A percentile compares a stretch with the other conserved stretches of the same genome.
Conservation (phyloP, 352 stramenopile genomes). For the Phytopythium mirpurense region DNA sequence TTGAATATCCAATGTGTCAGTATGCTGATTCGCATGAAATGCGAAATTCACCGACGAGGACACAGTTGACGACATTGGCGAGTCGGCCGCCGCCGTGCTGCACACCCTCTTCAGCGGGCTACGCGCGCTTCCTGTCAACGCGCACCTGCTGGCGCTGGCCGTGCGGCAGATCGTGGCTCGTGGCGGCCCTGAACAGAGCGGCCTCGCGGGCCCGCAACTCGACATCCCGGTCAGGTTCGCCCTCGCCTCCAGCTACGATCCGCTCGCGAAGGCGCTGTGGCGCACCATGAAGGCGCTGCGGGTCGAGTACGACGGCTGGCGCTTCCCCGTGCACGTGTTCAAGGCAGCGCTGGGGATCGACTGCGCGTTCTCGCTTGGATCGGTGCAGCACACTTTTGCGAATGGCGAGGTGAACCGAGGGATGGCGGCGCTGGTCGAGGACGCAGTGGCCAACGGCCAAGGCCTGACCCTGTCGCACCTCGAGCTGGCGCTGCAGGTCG, state of each 20-base stretch:
- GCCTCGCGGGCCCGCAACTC: neutral
- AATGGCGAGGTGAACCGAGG: neutral
- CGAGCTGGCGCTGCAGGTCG: neutral
- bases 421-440: neutral
- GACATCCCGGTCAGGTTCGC: neutral
- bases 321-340: neutral
- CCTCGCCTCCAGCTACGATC: neutral
- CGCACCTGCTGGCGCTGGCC: neutral
- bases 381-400: neutral
- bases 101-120: neutral
- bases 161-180: neutral
- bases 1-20: too few species aligned
- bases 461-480: neutral
- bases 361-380: neutral
- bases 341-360: neutral
- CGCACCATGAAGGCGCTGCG: neutral
- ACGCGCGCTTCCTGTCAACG: neutral
- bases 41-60: too few species aligned
- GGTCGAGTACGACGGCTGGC: neutral
- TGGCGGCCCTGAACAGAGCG: neutral
- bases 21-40: neutral
- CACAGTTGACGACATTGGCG: neutral
- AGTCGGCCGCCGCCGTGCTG: neutral
- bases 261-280: neutral
- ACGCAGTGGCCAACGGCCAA: neutral